Conservation (phyloP, 768 basidiomycete genomes). For the Sarcodon sp. region DNA sequence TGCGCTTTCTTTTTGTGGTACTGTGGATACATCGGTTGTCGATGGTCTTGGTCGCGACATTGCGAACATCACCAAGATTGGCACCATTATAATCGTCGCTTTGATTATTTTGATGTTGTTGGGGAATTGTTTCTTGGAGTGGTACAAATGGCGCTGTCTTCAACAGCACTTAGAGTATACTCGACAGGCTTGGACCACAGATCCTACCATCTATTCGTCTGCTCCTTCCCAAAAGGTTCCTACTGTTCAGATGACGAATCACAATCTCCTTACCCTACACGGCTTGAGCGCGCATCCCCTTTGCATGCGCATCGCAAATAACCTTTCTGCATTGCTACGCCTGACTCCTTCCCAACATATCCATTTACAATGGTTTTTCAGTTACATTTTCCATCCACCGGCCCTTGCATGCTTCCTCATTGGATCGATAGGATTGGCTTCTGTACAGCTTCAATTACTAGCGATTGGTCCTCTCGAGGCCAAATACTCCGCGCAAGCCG, state of each 20-base stretch:
- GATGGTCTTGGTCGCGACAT: slow-evolving; percentile 77
- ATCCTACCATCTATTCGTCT: slow-evolving; percentile 46
- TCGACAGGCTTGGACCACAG: slow-evolving; percentile 65
- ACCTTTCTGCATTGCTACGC: slow-evolving; percentile 33
- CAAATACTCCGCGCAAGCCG: slow-evolving; percentile 52
- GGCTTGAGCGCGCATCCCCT: slow-evolving; percentile 62
- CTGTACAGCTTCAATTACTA: slow-evolving; percentile 76
- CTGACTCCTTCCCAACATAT: slow-evolving; percentile 51
- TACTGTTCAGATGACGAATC: slow-evolving; percentile 49
- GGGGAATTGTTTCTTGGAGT: slow-evolving; percentile 67
- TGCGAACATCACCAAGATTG: slow-evolving; percentile 70
- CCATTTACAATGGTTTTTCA: slow-evolving; percentile 77
- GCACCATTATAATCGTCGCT: slow-evolving; percentile 58
- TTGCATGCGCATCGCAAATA: slow-evolving; percentile 50
- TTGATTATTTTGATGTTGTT: slow-evolving; percentile 63
- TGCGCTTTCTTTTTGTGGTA: slow-evolving; percentile 59
- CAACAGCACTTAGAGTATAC: slow-evolving; percentile 53
- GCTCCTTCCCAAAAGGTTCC: slow-evolving; percentile 26
- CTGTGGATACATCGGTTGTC: slow-evolving; percentile 73
- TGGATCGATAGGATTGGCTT: slow-evolving; percentile 81
- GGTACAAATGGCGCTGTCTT: slow-evolving; percentile 79
- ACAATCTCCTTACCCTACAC: slow-evolving; percentile 69
- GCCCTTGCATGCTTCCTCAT: slow-evolving; percentile 87
- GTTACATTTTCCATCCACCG: slow-evolving; percentile 86
- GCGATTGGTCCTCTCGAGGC: slow-evolving; percentile 63